Evolutionary conservation across 2,329 filamentous ascomycete genomes (phyloP).

Genomic region (Hypoxylon sp.): DNA sequence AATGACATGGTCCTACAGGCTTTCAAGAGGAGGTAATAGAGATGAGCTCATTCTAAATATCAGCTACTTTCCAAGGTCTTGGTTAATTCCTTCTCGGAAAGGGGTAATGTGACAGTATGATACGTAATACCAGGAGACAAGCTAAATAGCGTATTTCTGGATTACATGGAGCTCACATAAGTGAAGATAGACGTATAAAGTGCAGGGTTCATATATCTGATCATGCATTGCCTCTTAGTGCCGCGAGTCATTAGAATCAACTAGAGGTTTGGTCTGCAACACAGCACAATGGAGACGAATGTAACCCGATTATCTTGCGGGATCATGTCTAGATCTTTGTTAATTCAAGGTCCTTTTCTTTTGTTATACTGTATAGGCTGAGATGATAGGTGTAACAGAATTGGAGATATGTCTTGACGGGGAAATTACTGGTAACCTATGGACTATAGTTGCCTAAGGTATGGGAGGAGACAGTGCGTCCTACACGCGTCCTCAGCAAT

Average conservation of each 20-base stretch:
- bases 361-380: not conserved
- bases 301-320: not conserved
- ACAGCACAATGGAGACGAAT: not conserved
- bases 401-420: not conserved
- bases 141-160: no score
- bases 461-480: not conserved
- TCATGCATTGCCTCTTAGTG: not conserved
- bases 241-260: not conserved
- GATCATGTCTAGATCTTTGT: not conserved
- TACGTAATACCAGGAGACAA: not conserved
- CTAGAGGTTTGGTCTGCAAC: not conserved
- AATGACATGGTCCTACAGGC: not conserved
- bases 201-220: not conserved
- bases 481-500: not conserved
- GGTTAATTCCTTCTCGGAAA: not conserved
- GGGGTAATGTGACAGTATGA: not conserved
- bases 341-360: not conserved
- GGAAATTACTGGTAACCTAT: not conserved
- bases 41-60: not conserved
- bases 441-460: not conserved
- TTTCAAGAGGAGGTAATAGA: not conserved
- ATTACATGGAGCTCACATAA: not conserved
- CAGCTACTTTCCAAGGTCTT: not conserved
- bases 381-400: not conserved
- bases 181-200: no score